These are phyloP conservation scores for Citrus sp. DNA, from an alignment of 345 rosid species.

Conservation along the genomic window DNA sequence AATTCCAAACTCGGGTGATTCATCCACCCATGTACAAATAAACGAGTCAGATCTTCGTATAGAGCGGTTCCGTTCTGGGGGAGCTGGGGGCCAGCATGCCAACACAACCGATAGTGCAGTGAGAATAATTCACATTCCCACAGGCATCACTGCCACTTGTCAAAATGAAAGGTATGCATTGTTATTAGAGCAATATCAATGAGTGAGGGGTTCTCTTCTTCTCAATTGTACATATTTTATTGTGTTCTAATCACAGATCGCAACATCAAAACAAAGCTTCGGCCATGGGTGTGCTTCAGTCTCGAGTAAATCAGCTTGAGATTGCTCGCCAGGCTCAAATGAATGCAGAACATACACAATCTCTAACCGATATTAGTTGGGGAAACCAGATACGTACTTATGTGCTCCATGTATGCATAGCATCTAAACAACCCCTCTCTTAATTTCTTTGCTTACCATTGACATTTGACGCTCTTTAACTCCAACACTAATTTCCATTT, in stretches of 20 bases:
- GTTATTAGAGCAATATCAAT: not conserved
- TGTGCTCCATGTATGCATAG: slow-evolving; percentile 72
- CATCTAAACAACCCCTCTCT: not conserved
- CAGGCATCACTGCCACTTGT: slow-evolving; percentile 82
- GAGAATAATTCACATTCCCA: slow-evolving; percentile 89
- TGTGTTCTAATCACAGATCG: slow-evolving; percentile 39
- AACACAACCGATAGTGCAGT: slow-evolving; percentile 98
- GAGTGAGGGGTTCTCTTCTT: not conserved
- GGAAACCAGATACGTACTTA: slow-evolving; percentile 91
- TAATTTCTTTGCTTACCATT: not conserved
- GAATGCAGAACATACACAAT: slow-evolving; percentile 89
- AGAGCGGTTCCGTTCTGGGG: slow-evolving; percentile 89
- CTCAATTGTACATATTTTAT: not conserved
- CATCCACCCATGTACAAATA: slow-evolving; percentile 70
- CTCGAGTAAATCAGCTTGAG: slow-evolving; percentile 88
- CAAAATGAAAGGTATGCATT: slow-evolving; percentile 77
- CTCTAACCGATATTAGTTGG: slow-evolving; percentile 88
- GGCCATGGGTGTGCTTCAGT: slow-evolving; percentile 94
- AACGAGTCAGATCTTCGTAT: slow-evolving; percentile 88
- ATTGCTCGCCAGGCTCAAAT: slow-evolving; percentile 84
- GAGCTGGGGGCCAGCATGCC: slow-evolving; percentile 87
- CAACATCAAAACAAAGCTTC: slow-evolving; percentile 93
- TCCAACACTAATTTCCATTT: not conserved
- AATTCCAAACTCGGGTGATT: slow-evolving; percentile 79
- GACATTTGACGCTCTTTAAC: not conserved